Base-by-base conservation (phyloP, 257 asterid species). In the Thymus mandschuricus region DNA sequence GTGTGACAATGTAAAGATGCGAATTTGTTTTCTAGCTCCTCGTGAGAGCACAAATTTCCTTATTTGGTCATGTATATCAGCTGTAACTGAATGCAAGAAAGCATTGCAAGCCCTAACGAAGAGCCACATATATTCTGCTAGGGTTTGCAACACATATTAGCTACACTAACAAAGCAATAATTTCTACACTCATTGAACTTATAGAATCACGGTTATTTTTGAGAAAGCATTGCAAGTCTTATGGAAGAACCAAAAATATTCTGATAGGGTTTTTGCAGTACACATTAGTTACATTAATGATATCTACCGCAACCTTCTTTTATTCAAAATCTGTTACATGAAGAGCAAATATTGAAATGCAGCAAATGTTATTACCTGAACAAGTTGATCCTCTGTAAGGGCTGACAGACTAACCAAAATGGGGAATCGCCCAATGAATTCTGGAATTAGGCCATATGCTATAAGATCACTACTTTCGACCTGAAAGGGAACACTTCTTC, bases 391-490 rank as follows among this genome's bases (percentile, higher is more conserved):
- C 83, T 88, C 96, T 2, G 95, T 82, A 73, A 92, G 85, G 76
- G 98, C 96, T 49, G 90, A 82, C 83, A 92, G 79, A 80, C 89
- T 86, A 79, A 92, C 98, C 86, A 92, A 86, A 77, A 92, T 87
- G 70, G 98, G 98, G 82, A 92, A 89, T 69, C 98, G 96, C 74
- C 98, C 97, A 76, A 89, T 84, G 80, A 88, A 92, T 73, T 92
- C 98, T 66, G 96, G 98, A 75, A 92, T 92, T 80, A 92, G 92
- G 55, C 98, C 98, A 46, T 92, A 90, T 6, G 92, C 87, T 67
- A 92, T 87, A 66, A 92, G 92, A 84, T 92, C 98, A 82, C 97
- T 89, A 71, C 98, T 92, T 76, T 92, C 98, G 62, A 85, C 97
- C 98, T 92, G 90, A 61, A 84, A 87, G 76, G 41, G 15, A 8